Evolutionary conservation across 2,329 filamentous ascomycete genomes (phyloP).

Genomic region (Aspergillus latus): DNA sequence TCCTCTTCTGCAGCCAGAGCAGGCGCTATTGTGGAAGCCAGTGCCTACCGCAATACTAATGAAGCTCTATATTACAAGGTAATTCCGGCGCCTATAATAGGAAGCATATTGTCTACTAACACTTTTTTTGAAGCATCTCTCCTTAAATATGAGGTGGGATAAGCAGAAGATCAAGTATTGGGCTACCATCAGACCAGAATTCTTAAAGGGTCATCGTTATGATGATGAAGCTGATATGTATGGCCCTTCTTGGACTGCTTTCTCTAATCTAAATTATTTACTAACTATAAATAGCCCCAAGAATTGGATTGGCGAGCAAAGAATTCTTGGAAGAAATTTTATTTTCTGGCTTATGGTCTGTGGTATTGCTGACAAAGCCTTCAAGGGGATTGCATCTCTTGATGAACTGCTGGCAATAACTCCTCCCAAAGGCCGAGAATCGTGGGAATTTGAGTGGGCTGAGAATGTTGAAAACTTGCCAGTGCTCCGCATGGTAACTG

Average conservation of each 20-base stretch:
- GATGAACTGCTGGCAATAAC: constrained; percentile 17
- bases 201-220: constrained; percentile 21
- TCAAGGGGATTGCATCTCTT: constrained; percentile 19
- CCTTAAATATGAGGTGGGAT: constrained; percentile 21
- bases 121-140: constrained; percentile 4
- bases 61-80: background rate
- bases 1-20: background rate
- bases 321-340: constrained; percentile 21
- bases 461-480: background rate
- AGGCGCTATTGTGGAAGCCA: background rate
- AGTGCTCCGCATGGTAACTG: background rate
- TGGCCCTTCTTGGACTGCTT: background rate
- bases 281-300: constrained; percentile 12
- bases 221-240: constrained; percentile 2
- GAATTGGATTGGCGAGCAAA: constrained; percentile 23
- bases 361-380: constrained; percentile 20
- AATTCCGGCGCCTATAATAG: background rate
- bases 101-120: background rate
- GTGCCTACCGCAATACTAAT: background rate
- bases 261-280: background rate
- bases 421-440: constrained; percentile 21
- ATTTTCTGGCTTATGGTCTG: constrained; percentile 24
- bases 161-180: constrained; percentile 12
- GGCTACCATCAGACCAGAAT: constrained; percentile 22
- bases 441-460: constrained; percentile 19